A percentile compares a stretch with the other conserved stretches of the same genome.
phyloP scores from a whole-genome alignment of 176 grass and related monocot genomes.

The Paspalum notatum region DNA sequence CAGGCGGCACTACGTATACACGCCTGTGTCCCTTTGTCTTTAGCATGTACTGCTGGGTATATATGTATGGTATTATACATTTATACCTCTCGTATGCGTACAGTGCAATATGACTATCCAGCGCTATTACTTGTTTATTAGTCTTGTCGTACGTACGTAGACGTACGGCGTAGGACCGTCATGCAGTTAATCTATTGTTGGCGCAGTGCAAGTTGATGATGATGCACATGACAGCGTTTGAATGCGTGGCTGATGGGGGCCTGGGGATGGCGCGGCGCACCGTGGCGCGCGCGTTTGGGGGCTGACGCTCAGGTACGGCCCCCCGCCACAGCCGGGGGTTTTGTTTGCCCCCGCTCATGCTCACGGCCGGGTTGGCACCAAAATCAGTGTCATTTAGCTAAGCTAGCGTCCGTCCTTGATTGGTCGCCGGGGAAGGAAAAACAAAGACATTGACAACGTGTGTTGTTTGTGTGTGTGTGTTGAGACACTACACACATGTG shows the following conservation, averaged over 20 bases:
- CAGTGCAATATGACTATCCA: not conserved
- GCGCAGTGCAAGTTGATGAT: not conserved
- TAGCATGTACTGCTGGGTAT: too few relatives aligned
- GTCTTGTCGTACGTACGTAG: not conserved
- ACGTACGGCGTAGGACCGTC: conserved; percentile 13
- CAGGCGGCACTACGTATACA: too few relatives aligned
- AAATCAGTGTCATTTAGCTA: not conserved
- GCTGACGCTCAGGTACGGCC: conserved; percentile 11
- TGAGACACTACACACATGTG: too few relatives aligned
- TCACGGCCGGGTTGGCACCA: not conserved
- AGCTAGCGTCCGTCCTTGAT: too few relatives aligned
- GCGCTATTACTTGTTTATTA: not conserved
- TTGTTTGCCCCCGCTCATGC: too few relatives aligned
- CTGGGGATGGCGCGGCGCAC: not conserved
- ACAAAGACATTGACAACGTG: too few relatives aligned
- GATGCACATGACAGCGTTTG: not conserved
- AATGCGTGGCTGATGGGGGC: too few relatives aligned
- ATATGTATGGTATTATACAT: too few relatives aligned
- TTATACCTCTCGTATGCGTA: too few relatives aligned
- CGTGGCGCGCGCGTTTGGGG: not conserved
- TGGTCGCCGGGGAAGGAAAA: too few relatives aligned
- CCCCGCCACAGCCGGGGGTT: not conserved
- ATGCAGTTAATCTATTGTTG: conserved; percentile 4
- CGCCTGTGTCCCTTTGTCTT: too few relatives aligned
- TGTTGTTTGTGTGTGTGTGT: too few relatives aligned